Conservation (phyloP, 257 asterid genomes). For the Osmanthus fragrans region DNA sequence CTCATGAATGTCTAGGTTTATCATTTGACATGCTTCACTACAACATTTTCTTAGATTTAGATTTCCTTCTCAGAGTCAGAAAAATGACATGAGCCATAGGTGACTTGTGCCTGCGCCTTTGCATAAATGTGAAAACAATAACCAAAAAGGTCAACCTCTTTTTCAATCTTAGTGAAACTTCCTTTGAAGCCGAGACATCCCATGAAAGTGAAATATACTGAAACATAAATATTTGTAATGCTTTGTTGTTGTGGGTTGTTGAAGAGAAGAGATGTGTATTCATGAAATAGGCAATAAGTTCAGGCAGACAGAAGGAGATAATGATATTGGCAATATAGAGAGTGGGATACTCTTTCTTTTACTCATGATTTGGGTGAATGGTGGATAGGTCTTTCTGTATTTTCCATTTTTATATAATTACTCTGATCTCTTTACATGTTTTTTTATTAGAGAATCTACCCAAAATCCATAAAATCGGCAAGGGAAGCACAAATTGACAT, state of each 20-base stretch:
- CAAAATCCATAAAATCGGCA: not conserved
- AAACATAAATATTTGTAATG: not conserved
- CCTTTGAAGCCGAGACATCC: not conserved
- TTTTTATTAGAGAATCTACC: constrained; percentile 17
- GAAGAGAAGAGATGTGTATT: not conserved
- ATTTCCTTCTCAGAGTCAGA: not conserved
- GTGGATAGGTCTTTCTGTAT: not conserved
- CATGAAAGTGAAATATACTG: not conserved
- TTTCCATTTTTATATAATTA: not conserved
- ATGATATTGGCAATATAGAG: not conserved
- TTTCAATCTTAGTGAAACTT: not conserved
- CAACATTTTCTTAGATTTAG: not conserved
- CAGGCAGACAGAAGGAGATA: not conserved
- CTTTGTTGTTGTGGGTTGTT: not conserved
- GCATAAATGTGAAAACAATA: not conserved
- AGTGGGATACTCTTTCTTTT: not conserved
- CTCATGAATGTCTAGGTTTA: not conserved
- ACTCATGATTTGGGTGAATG: not conserved
- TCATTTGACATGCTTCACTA: not conserved
- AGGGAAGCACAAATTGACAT: not conserved
- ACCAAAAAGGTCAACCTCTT: not conserved
- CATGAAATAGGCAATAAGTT: not conserved
- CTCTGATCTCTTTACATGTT: not conserved
- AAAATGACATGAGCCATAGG: not conserved
- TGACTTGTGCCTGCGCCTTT: not conserved